Percentiles rank a stretch among this genome's conserved stretches.
Evolutionary conservation across 331 rosid genomes (phyloP).

Genomic region (Malus hybrid): DNA sequence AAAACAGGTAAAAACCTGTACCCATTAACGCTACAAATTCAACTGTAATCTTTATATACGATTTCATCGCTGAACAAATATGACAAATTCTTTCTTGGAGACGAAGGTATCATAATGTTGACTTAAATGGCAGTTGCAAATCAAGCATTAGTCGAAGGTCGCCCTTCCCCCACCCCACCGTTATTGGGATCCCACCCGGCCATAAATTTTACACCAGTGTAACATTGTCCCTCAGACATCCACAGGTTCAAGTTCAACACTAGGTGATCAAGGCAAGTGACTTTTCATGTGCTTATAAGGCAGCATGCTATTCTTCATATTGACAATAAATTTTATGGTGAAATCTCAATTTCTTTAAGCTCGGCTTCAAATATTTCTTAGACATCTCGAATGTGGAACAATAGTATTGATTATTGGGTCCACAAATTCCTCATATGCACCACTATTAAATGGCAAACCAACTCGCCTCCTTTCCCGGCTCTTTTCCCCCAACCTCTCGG

Average conservation of each 20-base stretch:
- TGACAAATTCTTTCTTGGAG: neutral
- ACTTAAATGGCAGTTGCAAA: neutral
- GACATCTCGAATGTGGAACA: neutral
- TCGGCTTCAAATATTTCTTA: too few species aligned
- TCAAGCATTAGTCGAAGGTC: neutral
- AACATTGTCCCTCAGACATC: too few species aligned
- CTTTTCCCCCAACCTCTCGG: too few species aligned
- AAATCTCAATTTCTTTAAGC: too few species aligned
- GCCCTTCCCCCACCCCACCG: neutral
- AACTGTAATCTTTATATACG: neutral
- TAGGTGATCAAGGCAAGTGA: too few species aligned
- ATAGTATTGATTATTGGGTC: neutral
- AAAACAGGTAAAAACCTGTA: neutral
- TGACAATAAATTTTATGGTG: too few species aligned
- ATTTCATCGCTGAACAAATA: neutral
- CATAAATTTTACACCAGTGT: too few species aligned
- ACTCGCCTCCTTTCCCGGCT: neutral
- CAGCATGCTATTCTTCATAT: too few species aligned
- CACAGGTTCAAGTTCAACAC: too few species aligned
- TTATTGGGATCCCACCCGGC: neutral
- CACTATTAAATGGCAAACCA: neutral
- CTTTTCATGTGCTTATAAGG: too few species aligned
- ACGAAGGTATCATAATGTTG: constrained; percentile 14
- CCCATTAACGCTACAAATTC: neutral
- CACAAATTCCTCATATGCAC: neutral